Conservation (phyloP, 2,329 filamentous ascomycete genomes). For the Magnaporthiopsis rhizophila region DNA sequence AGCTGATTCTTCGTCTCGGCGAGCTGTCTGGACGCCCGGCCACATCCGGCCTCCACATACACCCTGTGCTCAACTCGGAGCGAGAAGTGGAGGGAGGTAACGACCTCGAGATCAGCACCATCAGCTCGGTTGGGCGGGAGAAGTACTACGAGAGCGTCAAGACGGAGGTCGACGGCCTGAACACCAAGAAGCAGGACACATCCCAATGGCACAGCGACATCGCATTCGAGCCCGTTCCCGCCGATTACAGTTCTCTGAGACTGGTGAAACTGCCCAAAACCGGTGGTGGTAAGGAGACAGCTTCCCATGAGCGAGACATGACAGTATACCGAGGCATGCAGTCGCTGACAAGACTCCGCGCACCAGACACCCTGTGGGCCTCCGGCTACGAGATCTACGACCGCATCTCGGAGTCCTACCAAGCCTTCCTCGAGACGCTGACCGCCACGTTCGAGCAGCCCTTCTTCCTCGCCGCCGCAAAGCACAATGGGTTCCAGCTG, state of each 20-base stretch:
- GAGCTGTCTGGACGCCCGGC: conserved; percentile 50
- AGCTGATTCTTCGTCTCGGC: conserved; percentile 50
- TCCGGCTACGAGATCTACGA: conserved; percentile 62
- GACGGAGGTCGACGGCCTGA: conserved; percentile 16
- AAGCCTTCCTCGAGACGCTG: conserved; percentile 49
- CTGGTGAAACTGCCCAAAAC: conserved; percentile 36
- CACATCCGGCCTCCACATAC: conserved; percentile 50
- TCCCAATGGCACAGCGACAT: conserved; percentile 46
- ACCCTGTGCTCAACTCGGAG: conserved; percentile 47
- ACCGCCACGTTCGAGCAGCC: conserved; percentile 47
- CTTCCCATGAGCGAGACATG: background rate
- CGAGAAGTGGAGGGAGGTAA: conserved; percentile 38
- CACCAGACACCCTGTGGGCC: conserved; percentile 54
- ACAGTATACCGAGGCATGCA: background rate
- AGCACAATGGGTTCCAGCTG: conserved; percentile 33
- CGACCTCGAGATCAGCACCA: conserved; percentile 51
- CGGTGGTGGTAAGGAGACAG: conserved; percentile 21
- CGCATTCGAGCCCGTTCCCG: conserved; percentile 44
- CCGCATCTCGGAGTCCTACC: conserved; percentile 47
- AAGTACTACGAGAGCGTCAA: conserved; percentile 24
- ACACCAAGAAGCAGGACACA: conserved; percentile 24
- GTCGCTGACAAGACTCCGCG: background rate
- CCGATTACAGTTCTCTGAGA: conserved; percentile 45
- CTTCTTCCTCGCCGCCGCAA: conserved; percentile 39
- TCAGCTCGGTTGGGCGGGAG: conserved; percentile 42